Evolutionary conservation across 768 basidiomycete genomes (phyloP).

Genomic region (Suillus brevipes): DNA sequence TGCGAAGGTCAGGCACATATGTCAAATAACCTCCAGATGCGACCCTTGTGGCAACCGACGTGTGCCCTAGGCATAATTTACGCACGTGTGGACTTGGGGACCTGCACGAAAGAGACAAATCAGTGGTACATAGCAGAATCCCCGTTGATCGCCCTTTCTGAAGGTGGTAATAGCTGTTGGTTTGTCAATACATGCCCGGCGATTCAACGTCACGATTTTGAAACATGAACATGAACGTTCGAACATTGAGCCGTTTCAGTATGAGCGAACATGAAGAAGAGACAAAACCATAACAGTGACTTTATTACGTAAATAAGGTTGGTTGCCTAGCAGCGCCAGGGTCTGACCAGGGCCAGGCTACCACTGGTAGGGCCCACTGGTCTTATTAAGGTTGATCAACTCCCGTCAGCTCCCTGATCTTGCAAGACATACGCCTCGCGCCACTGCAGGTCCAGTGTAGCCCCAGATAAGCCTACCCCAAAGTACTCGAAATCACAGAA

Average conservation of each 20-base stretch:
- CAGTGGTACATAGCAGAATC: conserved; percentile 26
- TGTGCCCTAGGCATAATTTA: conserved; percentile 16
- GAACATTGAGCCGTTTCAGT: too few relatives aligned
- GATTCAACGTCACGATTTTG: too few relatives aligned
- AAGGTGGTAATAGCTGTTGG: neutral
- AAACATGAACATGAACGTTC: too few relatives aligned
- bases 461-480: neutral
- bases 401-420: neutral
- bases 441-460: neutral
- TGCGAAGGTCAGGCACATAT: neutral
- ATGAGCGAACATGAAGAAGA: too few relatives aligned
- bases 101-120: conserved; percentile 28
- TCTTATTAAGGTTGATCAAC: too few relatives aligned
- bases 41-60: neutral
- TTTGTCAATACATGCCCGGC: too few relatives aligned
- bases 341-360: too few relatives aligned
- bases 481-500: neutral
- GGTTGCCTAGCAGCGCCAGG: too few relatives aligned
- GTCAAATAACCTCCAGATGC: neutral
- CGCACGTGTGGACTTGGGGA: conserved; percentile 21
- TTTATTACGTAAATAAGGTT: too few relatives aligned
- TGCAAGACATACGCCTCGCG: neutral
- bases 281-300: too few relatives aligned
- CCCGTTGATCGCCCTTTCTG: neutral
- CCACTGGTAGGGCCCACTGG: too few relatives aligned